Conservation (phyloP, 208 protist genomes). For the Trypanosoma mega region DNA sequence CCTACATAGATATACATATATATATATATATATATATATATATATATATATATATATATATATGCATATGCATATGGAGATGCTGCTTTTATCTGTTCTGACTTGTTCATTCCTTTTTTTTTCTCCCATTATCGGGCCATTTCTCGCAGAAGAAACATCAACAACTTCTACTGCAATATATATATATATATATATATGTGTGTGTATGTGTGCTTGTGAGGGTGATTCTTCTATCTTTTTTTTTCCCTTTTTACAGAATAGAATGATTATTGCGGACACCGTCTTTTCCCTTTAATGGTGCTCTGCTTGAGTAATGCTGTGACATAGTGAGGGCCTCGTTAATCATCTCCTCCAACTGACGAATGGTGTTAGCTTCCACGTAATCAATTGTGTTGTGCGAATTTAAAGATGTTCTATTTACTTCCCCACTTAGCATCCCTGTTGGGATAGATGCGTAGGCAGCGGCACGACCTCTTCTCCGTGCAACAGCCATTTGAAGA, state of each 20-base stretch:
- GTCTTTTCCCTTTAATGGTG: too few species aligned
- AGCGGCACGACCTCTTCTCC: conserved; percentile 15
- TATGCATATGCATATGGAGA: too few species aligned
- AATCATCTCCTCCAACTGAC: conserved; percentile 15
- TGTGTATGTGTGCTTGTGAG: not conserved
- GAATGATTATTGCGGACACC: too few species aligned
- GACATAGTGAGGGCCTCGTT: not conserved
- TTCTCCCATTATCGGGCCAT: not conserved
- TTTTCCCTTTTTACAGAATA: too few species aligned
- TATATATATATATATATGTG: conserved; percentile 2
- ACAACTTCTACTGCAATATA: conserved; percentile 1
- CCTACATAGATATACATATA: too few species aligned
- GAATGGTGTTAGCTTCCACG: not conserved
- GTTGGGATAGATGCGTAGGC: conserved; percentile 13
- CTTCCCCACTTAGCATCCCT: not conserved
- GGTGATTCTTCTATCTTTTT: too few species aligned
- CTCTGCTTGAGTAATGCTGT: not conserved
- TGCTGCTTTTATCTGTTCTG: too few species aligned
- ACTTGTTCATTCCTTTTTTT: conserved; percentile 3
- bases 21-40: too few species aligned
- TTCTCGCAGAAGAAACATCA: too few species aligned
- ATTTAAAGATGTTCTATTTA: too few species aligned
- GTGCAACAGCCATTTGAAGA: conserved; percentile 11
- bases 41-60: too few species aligned
- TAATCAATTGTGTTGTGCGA: not conserved